Base-by-base conservation (phyloP, 1,139 yeast species). In the Yamadazyma oceani region DNA sequence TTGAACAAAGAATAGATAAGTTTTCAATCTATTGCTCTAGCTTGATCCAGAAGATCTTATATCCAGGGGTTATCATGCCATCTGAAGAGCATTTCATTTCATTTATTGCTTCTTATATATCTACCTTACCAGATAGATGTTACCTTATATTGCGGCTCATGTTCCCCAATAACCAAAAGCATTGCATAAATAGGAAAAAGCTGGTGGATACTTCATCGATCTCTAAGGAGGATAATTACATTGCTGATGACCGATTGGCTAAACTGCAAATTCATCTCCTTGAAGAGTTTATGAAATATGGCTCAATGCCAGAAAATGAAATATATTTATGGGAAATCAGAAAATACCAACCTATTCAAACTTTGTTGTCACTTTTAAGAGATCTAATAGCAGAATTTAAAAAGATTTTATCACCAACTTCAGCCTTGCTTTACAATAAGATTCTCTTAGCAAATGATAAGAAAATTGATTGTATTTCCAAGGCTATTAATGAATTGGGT, bases 341-440 rank as follows among this genome's bases (percentile, higher is more conserved):
- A 14, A 43, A 43, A 17, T 43, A 39, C 31, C 45, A 43, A 19
- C 45, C 46, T 8, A 37, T 43, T 23, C 45, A 41, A 31, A 39
- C 40, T 4, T 15, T 38, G n/a, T 34, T 36, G 11, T 36, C 39
- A 9, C 17, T 43, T n/a, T 26, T 42, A 14, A 23, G 35, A 16
- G 28, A 17, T 10, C 19, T 42, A 14, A 23, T 42, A 6, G n/a
- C 22, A 4, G 42, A 42, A 5, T 22, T 42, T 22, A 35, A 34
- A 17, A 32, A 26, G 19, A 12, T 31, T 19, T 19, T 19, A 19
- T 19, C 21, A 6, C 21, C 21, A 19, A 19, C 21, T 5, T 19
- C 21, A 6, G 21, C 21, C 8, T 19, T 19, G 8, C 21, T 19
- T 19, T 19, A 19, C 21, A 19, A 19, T 19, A 19, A 19, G 8